Evolutionary conservation across 495 filamentous ascomycete genomes (phyloP).

Genomic region (Podospora fimiseda): DNA sequence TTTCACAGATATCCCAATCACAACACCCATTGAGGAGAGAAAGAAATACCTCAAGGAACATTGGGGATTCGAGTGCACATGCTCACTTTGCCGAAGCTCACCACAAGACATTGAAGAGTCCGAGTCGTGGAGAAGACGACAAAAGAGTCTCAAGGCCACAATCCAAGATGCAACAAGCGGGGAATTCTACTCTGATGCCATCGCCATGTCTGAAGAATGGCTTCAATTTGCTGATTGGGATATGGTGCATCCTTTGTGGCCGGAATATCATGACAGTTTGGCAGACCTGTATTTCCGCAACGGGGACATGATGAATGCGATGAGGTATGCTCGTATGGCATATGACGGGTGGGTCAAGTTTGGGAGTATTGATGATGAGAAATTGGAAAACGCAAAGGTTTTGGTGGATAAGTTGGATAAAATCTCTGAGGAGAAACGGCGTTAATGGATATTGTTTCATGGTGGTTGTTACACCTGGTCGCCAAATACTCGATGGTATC

Average conservation of each 20-base stretch:
- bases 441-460: background rate
- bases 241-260: slow-evolving; percentile 23
- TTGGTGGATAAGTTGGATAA: slow-evolving; percentile 16
- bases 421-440: background rate
- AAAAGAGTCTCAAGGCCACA: slow-evolving; percentile 26
- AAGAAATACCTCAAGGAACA: slow-evolving; percentile 25
- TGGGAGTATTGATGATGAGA: slow-evolving; percentile 31
- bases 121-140: slow-evolving; percentile 27
- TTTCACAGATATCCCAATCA: slow-evolving; percentile 28
- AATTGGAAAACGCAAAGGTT: slow-evolving; percentile 23
- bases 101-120: slow-evolving; percentile 28
- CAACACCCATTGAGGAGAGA: slow-evolving; percentile 19
- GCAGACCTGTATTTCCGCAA: slow-evolving; percentile 30
- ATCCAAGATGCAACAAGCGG: slow-evolving; percentile 25
- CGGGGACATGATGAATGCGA: slow-evolving; percentile 28
- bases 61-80: slow-evolving; percentile 37
- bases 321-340: slow-evolving; percentile 32
- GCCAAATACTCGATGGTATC: too few species aligned
- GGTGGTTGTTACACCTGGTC: background rate
- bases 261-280: slow-evolving; percentile 34
- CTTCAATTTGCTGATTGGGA: slow-evolving; percentile 29
- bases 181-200: slow-evolving; percentile 30
- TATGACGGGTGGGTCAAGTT: slow-evolving; percentile 30
- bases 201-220: slow-evolving; percentile 29
- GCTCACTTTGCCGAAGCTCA: slow-evolving; percentile 32